Percentiles rank a stretch among this genome's conserved stretches.
These are phyloP conservation scores for Candida tallmaniae DNA, from an alignment of 805 yeast genomes.

Conservation along the genomic window DNA sequence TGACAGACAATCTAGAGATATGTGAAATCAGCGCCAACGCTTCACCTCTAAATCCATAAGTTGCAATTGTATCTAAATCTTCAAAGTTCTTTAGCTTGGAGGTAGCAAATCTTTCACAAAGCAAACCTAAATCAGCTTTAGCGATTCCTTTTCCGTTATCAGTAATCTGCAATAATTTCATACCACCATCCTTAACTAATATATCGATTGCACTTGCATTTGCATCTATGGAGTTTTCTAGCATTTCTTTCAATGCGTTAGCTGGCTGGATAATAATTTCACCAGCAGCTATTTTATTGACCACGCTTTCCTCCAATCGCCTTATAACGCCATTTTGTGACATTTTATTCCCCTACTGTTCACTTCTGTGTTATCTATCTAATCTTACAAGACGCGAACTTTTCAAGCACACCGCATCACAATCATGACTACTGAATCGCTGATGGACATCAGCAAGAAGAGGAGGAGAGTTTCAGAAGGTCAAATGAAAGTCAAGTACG, in stretches of 20 bases:
- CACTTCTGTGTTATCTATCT: too few species aligned
- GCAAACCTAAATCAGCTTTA: conserved; percentile 64
- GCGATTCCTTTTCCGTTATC: conserved; percentile 87
- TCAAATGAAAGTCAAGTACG: too few species aligned
- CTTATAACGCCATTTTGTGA: too few species aligned
- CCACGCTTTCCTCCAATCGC: conserved; percentile 43
- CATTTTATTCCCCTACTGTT: too few species aligned
- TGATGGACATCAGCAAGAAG: too few species aligned
- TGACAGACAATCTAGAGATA: conserved; percentile 74
- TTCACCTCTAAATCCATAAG: conserved; percentile 96
- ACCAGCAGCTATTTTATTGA: conserved; percentile 94
- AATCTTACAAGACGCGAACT: too few species aligned
- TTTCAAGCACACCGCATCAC: too few species aligned
- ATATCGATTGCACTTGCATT: conserved; percentile 69
- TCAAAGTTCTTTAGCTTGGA: conserved; percentile 74
- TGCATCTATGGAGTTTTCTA: conserved; percentile 93
- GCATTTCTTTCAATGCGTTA: conserved; percentile 87
- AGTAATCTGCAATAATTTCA: conserved; percentile 77
- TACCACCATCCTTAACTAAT: conserved; percentile 86
- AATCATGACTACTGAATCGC: too few species aligned
- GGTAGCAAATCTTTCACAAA: conserved; percentile 93
- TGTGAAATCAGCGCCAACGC: conserved; percentile 94
- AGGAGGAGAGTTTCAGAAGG: too few species aligned
- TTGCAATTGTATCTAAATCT: conserved; percentile 64
- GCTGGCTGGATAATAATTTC: conserved; percentile 93